A percentile compares a stretch with the other conserved stretches of the same genome.
phyloP scores from a whole-genome alignment of 2,329 filamentous ascomycete species.

The Zasmidium angulare region DNA sequence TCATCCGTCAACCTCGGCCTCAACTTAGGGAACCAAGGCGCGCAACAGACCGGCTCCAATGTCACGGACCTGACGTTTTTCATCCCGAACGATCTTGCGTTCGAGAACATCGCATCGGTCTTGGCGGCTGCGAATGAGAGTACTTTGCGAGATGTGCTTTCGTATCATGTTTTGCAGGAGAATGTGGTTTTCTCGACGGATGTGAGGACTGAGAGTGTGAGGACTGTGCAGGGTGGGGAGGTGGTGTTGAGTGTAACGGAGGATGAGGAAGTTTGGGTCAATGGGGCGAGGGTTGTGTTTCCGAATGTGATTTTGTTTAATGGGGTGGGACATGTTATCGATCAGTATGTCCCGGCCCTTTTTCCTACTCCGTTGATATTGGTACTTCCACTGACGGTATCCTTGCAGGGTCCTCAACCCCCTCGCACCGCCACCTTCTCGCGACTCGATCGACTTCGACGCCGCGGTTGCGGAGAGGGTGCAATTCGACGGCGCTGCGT shows the following conservation, averaged over 20 bases:
- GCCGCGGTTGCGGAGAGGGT: background rate
- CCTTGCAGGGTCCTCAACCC: background rate
- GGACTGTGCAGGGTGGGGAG: constrained; percentile 1
- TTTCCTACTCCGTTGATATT: no score
- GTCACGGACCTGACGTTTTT: constrained; percentile 4
- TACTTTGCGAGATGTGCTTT: background rate
- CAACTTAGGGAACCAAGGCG: constrained; percentile 1
- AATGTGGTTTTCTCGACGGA: constrained; percentile 6
- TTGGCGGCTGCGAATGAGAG: constrained; percentile 4
- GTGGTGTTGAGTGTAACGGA: background rate
- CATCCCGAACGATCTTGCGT: constrained; percentile 1
- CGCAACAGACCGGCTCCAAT: background rate
- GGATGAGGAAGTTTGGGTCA: constrained; percentile 7
- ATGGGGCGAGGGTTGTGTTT: constrained; percentile 8
- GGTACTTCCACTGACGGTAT: no score
- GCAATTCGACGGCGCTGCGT: background rate
- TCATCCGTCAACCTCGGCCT: constrained; percentile 1
- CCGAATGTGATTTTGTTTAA: constrained; percentile 12
- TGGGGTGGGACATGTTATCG: constrained; percentile 14
- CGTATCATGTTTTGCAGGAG: constrained; percentile 7
- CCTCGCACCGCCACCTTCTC: background rate
- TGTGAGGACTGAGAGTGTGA: constrained; percentile 4
- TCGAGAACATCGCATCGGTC: constrained; percentile 2
- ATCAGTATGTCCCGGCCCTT: constrained; percentile 5
- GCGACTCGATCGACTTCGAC: background rate